phyloP scores from a whole-genome alignment of 176 grass and related monocot species.

The maize (Zea mays) region Zm-B73-REFERENCE-NAM-5.0 NC_050104.1:23714501-23715000 shows the following conservation, averaged over 20 bases:
- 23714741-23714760: not conserved
- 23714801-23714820: too few species aligned
- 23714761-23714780: too few species aligned
- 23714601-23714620: not conserved
- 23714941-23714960: too few species aligned
- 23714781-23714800: too few species aligned
- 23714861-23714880: too few species aligned
- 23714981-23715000: too few species aligned
- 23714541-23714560: conserved; percentile 98
- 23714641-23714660: not conserved
- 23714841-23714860: too few species aligned
- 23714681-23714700: not conserved
- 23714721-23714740: not conserved
- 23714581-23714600: conserved; percentile 47
- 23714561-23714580: conserved; percentile 99
- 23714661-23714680: not conserved
- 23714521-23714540: conserved; percentile 93
- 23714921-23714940: too few species aligned
- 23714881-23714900: too few species aligned
- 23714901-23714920: too few species aligned
- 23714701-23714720: not conserved
- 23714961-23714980: too few species aligned
- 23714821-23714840: too few species aligned
- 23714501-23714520: conserved; percentile 98
- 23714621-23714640: not conserved